These are phyloP conservation scores for Erythrobasidium yunnanense DNA, from an alignment of 768 basidiomycete genomes.

Conservation along the genomic window DNA sequence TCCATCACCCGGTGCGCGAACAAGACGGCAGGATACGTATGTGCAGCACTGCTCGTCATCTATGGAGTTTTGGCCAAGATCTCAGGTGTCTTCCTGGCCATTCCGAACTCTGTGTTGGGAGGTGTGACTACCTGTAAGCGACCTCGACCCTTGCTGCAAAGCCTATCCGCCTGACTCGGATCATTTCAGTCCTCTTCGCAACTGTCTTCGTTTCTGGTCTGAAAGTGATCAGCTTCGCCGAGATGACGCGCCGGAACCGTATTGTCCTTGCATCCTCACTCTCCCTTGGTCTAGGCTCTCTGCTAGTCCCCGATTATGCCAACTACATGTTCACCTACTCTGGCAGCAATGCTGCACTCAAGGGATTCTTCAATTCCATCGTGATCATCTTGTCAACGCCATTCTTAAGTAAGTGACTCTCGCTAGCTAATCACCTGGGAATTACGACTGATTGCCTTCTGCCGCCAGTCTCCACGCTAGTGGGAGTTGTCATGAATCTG, in stretches of 20 bases:
- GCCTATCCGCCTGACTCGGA: too few species aligned
- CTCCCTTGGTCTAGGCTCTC: slow-evolving; percentile 59
- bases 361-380: slow-evolving; percentile 64
- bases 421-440: background rate
- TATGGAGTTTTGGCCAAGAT: slow-evolving; percentile 65
- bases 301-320: slow-evolving; percentile 57
- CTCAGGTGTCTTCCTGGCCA: slow-evolving; percentile 71
- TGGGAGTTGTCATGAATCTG: slow-evolving; percentile 53
- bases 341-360: slow-evolving; percentile 46
- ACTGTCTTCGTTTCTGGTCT: slow-evolving; percentile 61
- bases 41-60: slow-evolving; percentile 50
- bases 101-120: slow-evolving; percentile 62
- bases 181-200: slow-evolving; percentile 73
- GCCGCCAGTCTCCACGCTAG: slow-evolving; percentile 49
- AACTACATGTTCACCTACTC: slow-evolving; percentile 43
- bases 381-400: slow-evolving; percentile 70
- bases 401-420: slow-evolving; percentile 48
- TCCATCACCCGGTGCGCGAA: slow-evolving; percentile 74
- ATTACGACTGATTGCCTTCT: background rate
- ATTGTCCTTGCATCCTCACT: slow-evolving; percentile 50
- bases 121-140: slow-evolving; percentile 81
- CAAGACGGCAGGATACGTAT: slow-evolving; percentile 65
- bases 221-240: slow-evolving; percentile 54
- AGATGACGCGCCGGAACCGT: slow-evolving; percentile 32
- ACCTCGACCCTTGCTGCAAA: too few species aligned